Base-by-base conservation (phyloP, 75 land plant genomes). In the Adiantum capillusveneris region DNA sequence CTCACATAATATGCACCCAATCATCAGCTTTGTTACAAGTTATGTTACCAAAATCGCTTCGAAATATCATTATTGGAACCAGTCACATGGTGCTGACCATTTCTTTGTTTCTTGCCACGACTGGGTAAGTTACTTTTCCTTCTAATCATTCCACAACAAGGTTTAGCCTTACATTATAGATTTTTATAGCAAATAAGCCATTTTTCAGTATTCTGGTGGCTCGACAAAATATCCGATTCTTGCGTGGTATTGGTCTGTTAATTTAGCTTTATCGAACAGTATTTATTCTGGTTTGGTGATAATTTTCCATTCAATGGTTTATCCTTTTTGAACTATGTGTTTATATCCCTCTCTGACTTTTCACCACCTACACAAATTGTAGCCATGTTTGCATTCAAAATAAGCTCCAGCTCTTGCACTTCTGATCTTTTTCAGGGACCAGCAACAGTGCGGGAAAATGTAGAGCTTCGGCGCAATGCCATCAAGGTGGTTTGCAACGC, bases 71-170 rank as follows among this genome's bases (percentile, higher is more conserved):
- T 88, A 72, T 53, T 84, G 88, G 86, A 88, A 88, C 58, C 64
- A 83, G 25, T 79, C 84, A 31, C 74, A 48, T 27, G 94, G 94
- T 19, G 39, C 72, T 44, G 90, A 88, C 70, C 94, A 88, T 56
- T 88, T 88, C 65, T 77, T 85, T 50, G 83, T 82, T 58, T 81
- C 94, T 51, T 88, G 94, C 61, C 94, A 88, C 72, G 94, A 88
- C 56, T 88, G 94, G 94, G 94, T 88, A 79, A 42, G 78, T 17
- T 2, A 3, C 2, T 31, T 55, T 20, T 25, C 22, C 44, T 25
- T 54, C 11, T 60, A n/a, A 46, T 62, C 37, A 34, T 34, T 34
- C 9, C 7, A 34, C 9, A 9, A 5, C 37, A 34, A 34, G 37
- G 37, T 34, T 34, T 34, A 5, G 37, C 22, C 25, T 39, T 62